Conservation (phyloP, 2,329 filamentous ascomycete species). For the Eurotiales sp. region DNA sequence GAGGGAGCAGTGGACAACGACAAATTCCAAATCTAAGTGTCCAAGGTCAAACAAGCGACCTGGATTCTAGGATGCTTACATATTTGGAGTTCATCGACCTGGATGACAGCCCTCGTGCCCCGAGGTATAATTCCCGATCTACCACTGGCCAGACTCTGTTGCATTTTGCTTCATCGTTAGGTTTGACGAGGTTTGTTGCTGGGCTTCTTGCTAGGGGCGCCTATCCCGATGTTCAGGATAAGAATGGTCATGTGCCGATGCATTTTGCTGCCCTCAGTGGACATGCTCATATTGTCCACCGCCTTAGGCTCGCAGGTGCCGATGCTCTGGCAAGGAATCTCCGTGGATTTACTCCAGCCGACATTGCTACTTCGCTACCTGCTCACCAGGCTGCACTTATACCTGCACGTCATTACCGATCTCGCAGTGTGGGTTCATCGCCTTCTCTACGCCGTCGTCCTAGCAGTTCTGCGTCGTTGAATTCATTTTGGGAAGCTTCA, state of each 20-base stretch:
- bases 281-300: slow-evolving; percentile 70
- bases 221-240: slow-evolving; percentile 69
- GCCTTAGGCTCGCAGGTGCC: slow-evolving; percentile 69
- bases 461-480: slow-evolving; percentile 64
- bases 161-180: slow-evolving; percentile 72
- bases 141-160: slow-evolving; percentile 75
- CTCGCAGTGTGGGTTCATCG: slow-evolving; percentile 59
- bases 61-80: slow-evolving; percentile 67
- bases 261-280: slow-evolving; percentile 76
- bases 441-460: slow-evolving; percentile 51
- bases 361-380: slow-evolving; percentile 64
- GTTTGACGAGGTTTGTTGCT: slow-evolving; percentile 70
- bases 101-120: slow-evolving; percentile 66
- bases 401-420: slow-evolving; percentile 60
- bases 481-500: slow-evolving; percentile 62
- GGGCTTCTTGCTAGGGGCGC: slow-evolving; percentile 75
- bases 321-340: slow-evolving; percentile 67
- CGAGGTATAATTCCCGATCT: slow-evolving; percentile 62
- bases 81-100: slow-evolving; percentile 76
- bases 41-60: slow-evolving; percentile 45
- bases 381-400: slow-evolving; percentile 62
- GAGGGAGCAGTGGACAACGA: slow-evolving; percentile 42
- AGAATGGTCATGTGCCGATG: slow-evolving; percentile 75
- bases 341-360: slow-evolving; percentile 66
- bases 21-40: slow-evolving; percentile 42